Evolutionary conservation across 768 basidiomycete species (phyloP), one percentile per base, ranked within the genome.

Genomic region (Psilocybe sp.): DNA sequence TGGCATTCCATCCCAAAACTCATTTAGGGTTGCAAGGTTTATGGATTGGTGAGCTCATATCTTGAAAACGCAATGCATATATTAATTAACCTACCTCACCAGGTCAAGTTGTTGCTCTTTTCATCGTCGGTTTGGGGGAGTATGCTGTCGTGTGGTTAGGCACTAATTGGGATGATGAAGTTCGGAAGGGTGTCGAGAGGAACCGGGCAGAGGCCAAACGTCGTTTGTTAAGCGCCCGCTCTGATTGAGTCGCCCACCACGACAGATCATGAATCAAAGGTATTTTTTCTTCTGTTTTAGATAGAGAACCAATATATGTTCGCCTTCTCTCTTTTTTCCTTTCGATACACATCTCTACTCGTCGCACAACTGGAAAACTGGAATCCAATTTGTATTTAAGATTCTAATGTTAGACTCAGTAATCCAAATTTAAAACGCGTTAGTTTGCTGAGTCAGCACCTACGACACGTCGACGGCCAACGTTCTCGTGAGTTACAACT

Each of bases 51-150:
- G 61, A 69, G 50, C 3, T 77, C 4, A 50, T 54, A 64, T 36
- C 18, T 10, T 35, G 32, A 31, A 3, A 3, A 46, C 31, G 38
- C 12, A 23, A 14, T 7, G 10, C 19, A 32, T 14, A 12, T 43
- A 12, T 35, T 38, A 43, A 15, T 43, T 37, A 50, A 7, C 1
- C 9, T 37, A 28, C 46, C 28, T 43, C 15, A 49, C 36, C 53
- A 83, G 87, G 87, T 18, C 88, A 89, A 63, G 86, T 87, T 28
- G 70, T 88, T 18, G 88, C 82, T 0, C 68, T 91, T 5, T 86
- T 87, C 58, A 72, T 80, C 2, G 85, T 89, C n/a, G 87, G 84
- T 1, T 54, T 85, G 12, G 76, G 81, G 16, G 87, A 88, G 65
- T 87, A 87, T 65, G 52, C 59, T 5, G 81, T 81, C 8, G 81